Evolutionary conservation across 257 asterid species (phyloP).

Genomic region (Haberlea rhodopensis): DNA sequence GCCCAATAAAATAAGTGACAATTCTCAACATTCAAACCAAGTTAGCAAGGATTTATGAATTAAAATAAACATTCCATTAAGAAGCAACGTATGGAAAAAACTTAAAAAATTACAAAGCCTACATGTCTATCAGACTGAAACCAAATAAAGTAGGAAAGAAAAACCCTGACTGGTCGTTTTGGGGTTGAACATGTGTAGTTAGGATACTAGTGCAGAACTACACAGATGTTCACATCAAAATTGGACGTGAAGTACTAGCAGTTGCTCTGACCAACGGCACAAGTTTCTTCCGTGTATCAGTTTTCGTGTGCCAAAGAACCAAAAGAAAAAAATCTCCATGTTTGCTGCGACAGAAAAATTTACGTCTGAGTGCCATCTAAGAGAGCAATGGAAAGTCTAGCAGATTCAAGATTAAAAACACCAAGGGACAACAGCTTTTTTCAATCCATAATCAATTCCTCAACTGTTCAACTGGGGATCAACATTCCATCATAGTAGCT

Average conservation of each 20-base stretch:
- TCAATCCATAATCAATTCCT: slow-evolving; percentile 21
- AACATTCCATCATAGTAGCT: slow-evolving; percentile 37
- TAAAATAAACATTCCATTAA: not conserved
- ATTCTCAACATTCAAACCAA: not conserved
- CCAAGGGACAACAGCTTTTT: slow-evolving; percentile 13
- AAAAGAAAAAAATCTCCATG: slow-evolving; percentile 27
- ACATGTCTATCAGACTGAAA: slow-evolving; percentile 5
- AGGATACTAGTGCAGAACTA: slow-evolving; percentile 36
- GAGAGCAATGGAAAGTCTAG: slow-evolving; percentile 27
- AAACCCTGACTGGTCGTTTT: slow-evolving; percentile 23
- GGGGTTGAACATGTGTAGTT: slow-evolving; percentile 19
- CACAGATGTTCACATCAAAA: slow-evolving; percentile 48
- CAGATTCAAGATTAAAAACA: slow-evolving; percentile 16
- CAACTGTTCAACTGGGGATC: slow-evolving; percentile 11
- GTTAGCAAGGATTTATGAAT: not conserved
- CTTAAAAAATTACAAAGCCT: not conserved
- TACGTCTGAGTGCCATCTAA: slow-evolving; percentile 25
- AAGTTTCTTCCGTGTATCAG: slow-evolving; percentile 32
- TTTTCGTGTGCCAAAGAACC: slow-evolving; percentile 34
- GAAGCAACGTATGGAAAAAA: not conserved
- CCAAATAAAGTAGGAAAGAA: slow-evolving; percentile 7
- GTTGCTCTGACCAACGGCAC: slow-evolving; percentile 38
- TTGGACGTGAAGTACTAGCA: slow-evolving; percentile 32
- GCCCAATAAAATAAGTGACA: not conserved
- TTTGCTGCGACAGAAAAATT: slow-evolving; percentile 29